Conservation (phyloP, 116 monocot species). For the Papilionanthe hybrid region DNA sequence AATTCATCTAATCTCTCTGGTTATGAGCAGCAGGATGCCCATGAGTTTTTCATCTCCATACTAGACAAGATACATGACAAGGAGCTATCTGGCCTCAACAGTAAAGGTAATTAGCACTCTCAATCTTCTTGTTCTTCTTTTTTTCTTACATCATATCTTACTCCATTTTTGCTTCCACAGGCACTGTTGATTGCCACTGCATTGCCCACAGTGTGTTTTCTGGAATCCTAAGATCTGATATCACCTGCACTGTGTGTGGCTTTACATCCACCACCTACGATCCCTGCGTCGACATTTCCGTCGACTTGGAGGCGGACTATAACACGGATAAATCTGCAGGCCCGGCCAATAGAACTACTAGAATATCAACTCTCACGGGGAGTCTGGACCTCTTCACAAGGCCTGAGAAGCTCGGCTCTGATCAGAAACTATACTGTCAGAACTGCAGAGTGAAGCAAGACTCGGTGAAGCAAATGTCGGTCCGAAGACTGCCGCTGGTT, state of each 20-base stretch:
- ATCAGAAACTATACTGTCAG: constrained; percentile 62
- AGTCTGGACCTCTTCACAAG: constrained; percentile 68
- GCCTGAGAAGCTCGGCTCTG: constrained; percentile 63
- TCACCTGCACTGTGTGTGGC: constrained; percentile 74
- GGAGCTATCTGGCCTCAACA: constrained; percentile 31
- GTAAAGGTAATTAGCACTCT: constrained; percentile 28
- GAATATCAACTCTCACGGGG: constrained; percentile 41
- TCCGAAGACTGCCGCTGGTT: constrained; percentile 57
- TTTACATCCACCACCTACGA: constrained; percentile 85
- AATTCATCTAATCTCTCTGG: constrained; percentile 61
- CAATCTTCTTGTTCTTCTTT: not conserved
- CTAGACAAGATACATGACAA: constrained; percentile 77
- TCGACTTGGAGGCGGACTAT: constrained; percentile 45
- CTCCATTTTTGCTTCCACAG: constrained; percentile 19
- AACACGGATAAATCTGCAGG: constrained; percentile 2
- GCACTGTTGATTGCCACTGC: constrained; percentile 70
- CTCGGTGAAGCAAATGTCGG: constrained; percentile 73
- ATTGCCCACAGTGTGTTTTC: constrained; percentile 81
- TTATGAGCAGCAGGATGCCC: constrained; percentile 82
- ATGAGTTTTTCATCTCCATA: constrained; percentile 74
- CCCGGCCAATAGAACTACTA: not conserved
- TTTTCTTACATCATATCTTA: not conserved
- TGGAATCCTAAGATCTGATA: constrained; percentile 68
- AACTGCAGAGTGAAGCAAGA: constrained; percentile 54
- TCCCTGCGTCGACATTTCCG: constrained; percentile 75